Percentiles rank a stretch among this genome's conserved stretches.
Evolutionary conservation across 1,284 basidiomycete genomes (phyloP).

Genomic region (Takashimella koratensis): DNA sequence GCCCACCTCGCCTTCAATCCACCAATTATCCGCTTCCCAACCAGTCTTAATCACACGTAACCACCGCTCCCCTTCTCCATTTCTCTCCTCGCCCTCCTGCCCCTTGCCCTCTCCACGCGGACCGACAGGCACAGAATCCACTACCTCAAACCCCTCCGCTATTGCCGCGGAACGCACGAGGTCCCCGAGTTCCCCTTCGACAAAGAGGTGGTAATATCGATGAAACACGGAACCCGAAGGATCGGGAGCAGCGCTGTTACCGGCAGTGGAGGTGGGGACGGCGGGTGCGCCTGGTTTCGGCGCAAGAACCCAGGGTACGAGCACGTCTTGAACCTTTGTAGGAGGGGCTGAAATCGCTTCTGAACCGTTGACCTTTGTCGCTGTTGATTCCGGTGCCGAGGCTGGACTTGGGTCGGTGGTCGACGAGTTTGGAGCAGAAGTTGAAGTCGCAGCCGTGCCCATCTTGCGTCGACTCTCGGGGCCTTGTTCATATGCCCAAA

Average conservation of each 20-base stretch:
- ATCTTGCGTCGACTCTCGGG: constrained; percentile 64
- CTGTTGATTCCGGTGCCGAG: not conserved
- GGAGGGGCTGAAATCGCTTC: not conserved
- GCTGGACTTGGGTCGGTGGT: not conserved
- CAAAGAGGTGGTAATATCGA: constrained; percentile 92
- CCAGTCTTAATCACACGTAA: constrained; percentile 66
- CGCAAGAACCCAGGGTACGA: constrained; percentile 64
- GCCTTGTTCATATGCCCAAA: constrained; percentile 98
- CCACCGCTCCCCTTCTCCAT: constrained; percentile 46
- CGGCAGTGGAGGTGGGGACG: not conserved
- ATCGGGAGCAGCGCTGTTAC: constrained; percentile 6
- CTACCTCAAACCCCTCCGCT: constrained; percentile 55
- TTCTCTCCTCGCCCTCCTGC: constrained; percentile 15
- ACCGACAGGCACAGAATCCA: not conserved
- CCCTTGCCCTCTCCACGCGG: not conserved
- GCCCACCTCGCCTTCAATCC: constrained; percentile 47
- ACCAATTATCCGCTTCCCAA: constrained; percentile 64
- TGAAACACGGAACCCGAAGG: constrained; percentile 58
- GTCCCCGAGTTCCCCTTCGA: constrained; percentile 65
- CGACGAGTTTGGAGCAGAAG: no score
- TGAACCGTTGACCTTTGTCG: not conserved
- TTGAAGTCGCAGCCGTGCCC: constrained; percentile 53
- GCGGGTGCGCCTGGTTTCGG: constrained; percentile 5
- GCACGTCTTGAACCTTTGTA: constrained; percentile 57
- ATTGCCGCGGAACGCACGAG: constrained; percentile 63